These are phyloP conservation scores for Nakaseomyces sp. DNA, from an alignment of 1,139 yeast species.

Conservation along the genomic window DNA sequence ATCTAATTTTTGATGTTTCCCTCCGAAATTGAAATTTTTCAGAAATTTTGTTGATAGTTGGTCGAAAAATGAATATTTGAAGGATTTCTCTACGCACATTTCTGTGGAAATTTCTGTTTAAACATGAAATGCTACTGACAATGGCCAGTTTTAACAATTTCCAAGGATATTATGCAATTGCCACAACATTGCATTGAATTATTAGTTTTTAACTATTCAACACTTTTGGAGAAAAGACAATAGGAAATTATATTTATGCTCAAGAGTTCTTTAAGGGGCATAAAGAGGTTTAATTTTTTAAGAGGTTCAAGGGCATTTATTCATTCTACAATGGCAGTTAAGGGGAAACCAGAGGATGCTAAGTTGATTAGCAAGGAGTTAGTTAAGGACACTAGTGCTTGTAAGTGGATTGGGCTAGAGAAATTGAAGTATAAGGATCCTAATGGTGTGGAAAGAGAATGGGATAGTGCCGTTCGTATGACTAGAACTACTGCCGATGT, in stretches of 20 bases:
- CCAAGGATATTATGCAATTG: too few species aligned
- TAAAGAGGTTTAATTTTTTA: not conserved
- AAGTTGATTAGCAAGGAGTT: slow-evolving; percentile 32
- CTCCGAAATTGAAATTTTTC: too few species aligned
- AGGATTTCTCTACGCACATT: too few species aligned
- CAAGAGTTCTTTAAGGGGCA: not conserved
- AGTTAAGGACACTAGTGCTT: slow-evolving; percentile 37
- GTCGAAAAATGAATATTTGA: too few species aligned
- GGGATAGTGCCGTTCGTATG: slow-evolving; percentile 88
- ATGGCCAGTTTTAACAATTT: too few species aligned
- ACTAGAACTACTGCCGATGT: slow-evolving; percentile 59
- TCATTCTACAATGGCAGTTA: slow-evolving; percentile 21
- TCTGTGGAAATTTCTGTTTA: too few species aligned
- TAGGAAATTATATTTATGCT: not conserved
- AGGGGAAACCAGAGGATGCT: slow-evolving; percentile 34
- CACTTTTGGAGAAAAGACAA: too few species aligned
- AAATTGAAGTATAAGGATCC: slow-evolving; percentile 67
- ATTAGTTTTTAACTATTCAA: too few species aligned
- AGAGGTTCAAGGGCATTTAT: not conserved
- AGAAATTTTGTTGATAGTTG: too few species aligned
- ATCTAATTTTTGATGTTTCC: too few species aligned
- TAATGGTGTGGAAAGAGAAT: slow-evolving; percentile 47
- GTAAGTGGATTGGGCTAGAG: slow-evolving; percentile 50
- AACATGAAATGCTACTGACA: too few species aligned
- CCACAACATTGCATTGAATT: not conserved